Conservation (phyloP, 75 land plant species). For the Picea glauca region DNA sequence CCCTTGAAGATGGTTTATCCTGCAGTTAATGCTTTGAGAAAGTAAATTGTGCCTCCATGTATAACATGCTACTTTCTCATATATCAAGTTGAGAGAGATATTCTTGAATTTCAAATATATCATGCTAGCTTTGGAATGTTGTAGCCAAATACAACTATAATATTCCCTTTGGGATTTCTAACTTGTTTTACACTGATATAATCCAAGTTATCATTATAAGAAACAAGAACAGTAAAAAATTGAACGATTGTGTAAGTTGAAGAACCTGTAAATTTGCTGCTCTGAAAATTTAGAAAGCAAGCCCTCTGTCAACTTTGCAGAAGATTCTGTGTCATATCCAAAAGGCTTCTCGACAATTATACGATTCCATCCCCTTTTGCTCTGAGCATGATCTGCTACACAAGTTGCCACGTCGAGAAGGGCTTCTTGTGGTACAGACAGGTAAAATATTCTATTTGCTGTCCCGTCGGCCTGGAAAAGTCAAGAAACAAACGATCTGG, state of each 20-base stretch:
- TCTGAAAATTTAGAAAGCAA: conserved; percentile 42
- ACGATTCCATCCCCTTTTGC: conserved; percentile 64
- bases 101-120: neutral
- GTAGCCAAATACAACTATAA: no score
- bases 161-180: neutral
- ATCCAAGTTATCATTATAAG: neutral
- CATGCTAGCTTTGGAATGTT: neutral
- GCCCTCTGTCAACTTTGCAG: conserved; percentile 28
- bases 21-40: conserved; percentile 20
- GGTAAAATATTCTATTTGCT: conserved; percentile 75
- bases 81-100: conserved; percentile 1
- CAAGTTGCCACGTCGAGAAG: conserved; percentile 55
- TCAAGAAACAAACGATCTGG: neutral
- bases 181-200: neutral
- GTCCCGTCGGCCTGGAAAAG: conserved; percentile 28
- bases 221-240: neutral
- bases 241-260: neutral
- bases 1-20: conserved; percentile 66
- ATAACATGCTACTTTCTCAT: neutral
- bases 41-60: neutral
- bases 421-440: conserved; percentile 71
- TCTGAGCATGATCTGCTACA: conserved; percentile 44
- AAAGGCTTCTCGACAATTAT: conserved; percentile 78
- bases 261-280: conserved; percentile 59
- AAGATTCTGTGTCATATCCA: conserved; percentile 49